A percentile compares a stretch with the other conserved stretches of the same genome.
Conservation (phyloP, 2,329 filamentous ascomycete genomes). For the Aspergillus versicolor region DNA sequence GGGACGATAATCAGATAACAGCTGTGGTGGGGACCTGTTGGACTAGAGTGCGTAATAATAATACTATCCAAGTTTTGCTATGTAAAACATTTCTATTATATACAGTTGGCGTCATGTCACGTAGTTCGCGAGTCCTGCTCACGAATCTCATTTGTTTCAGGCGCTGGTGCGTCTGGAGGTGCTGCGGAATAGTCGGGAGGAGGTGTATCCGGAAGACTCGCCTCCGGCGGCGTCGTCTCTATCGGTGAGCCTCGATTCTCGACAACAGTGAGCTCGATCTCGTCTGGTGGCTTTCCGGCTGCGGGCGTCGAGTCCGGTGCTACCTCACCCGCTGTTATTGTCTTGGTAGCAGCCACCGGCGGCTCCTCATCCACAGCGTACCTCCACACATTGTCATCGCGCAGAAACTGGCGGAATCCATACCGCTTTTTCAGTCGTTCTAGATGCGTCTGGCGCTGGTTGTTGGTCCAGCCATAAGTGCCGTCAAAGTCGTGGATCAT, state of each 20-base stretch:
- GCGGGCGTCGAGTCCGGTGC: neutral
- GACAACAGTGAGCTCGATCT: constrained; percentile 17
- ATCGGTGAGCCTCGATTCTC: constrained; percentile 1
- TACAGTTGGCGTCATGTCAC: constrained; percentile 13
- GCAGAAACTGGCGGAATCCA: constrained; percentile 32
- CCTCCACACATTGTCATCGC: constrained; percentile 28
- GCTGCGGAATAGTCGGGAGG: neutral
- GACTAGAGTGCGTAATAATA: neutral
- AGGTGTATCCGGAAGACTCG: neutral
- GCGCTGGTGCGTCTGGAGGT: neutral
- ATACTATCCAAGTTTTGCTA: constrained; percentile 1
- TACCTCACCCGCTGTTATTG: neutral
- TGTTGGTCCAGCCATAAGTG: constrained; percentile 31
- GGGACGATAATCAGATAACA: neutral
- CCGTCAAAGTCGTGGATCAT: constrained; percentile 32
- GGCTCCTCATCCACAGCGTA: constrained; percentile 35
- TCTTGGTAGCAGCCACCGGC: neutral
- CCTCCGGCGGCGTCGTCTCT: neutral
- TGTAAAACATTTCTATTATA: constrained; percentile 9
- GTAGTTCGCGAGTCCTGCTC: constrained; percentile 17
- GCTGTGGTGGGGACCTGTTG: neutral
- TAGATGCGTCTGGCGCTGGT: constrained; percentile 27
- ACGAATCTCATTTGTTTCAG: neutral
- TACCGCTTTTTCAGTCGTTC: constrained; percentile 30
- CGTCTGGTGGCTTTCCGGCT: constrained; percentile 13